Percentiles rank a stretch among this genome's conserved stretches.
These are phyloP conservation scores for Fragaria iinumae DNA, from an alignment of 306 rosid species.

Conservation along the genomic window DNA sequence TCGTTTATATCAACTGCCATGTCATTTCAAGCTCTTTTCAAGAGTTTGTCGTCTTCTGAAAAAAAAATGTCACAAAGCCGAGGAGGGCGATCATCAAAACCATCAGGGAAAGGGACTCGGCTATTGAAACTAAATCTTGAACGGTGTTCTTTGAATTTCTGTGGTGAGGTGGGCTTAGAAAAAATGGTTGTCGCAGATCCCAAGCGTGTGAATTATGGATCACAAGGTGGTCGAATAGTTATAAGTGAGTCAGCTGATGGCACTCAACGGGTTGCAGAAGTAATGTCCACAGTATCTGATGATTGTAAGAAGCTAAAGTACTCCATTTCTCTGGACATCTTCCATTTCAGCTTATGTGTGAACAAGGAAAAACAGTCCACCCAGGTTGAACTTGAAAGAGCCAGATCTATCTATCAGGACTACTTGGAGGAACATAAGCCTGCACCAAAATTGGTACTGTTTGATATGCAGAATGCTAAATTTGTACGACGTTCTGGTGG, in stretches of 20 bases:
- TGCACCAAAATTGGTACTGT: conserved; percentile 61
- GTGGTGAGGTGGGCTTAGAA: conserved; percentile 82
- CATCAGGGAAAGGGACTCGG: conserved; percentile 80
- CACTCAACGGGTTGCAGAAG: conserved; percentile 74
- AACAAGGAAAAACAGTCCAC: conserved; percentile 87
- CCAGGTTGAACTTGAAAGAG: conserved; percentile 92
- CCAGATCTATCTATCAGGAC: conserved; percentile 81
- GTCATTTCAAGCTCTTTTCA: conserved; percentile 68
- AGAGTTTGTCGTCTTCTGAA: conserved; percentile 56
- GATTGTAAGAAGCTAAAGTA: conserved; percentile 64
- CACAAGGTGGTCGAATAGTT: conserved; percentile 87
- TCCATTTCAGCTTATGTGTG: conserved; percentile 72
- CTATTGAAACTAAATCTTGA: conserved; percentile 79
- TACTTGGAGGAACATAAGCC: conserved; percentile 66
- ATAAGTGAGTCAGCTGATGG: conserved; percentile 72
- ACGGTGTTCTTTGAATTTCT: conserved; percentile 64
- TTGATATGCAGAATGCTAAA: conserved; percentile 97
- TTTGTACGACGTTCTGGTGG: conserved; percentile 89
- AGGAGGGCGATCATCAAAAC: conserved; percentile 55
- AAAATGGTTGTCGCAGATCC: conserved; percentile 78
- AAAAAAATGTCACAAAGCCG: conserved; percentile 56
- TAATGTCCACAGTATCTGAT: conserved; percentile 64
- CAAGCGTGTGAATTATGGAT: conserved; percentile 90
- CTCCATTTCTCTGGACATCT: conserved; percentile 78
- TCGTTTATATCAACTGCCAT: conserved; percentile 81